Evolutionary conservation across 2,329 filamentous ascomycete genomes (phyloP).

Genomic region (Raffaelea arxii): DNA sequence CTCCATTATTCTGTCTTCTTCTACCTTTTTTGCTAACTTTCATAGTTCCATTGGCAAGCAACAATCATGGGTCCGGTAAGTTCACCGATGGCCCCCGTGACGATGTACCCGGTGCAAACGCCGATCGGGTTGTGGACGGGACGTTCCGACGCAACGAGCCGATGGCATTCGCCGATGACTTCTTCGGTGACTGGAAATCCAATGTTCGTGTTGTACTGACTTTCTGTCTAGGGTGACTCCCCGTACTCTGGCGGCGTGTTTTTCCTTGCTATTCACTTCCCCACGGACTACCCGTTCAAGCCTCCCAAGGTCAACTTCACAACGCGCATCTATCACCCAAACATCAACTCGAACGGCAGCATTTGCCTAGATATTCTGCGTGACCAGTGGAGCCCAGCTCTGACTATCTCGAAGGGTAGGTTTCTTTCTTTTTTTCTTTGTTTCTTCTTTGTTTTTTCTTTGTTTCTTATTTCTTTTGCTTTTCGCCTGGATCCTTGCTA

Average conservation of each 20-base stretch:
- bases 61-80: constrained; percentile 99
- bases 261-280: constrained; percentile 98
- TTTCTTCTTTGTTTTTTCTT: background rate
- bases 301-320: constrained; percentile 99
- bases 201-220: constrained; percentile 18
- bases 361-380: constrained; percentile 97
- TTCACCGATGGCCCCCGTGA: too few relatives aligned
- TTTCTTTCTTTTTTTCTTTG: background rate
- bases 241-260: constrained; percentile 98
- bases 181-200: background rate
- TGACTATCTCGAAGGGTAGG: constrained; percentile 97
- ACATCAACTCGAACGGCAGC: constrained; percentile 99
- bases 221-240: constrained; percentile 65
- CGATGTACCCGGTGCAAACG: too few relatives aligned
- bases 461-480: too few relatives aligned
- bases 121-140: too few relatives aligned
- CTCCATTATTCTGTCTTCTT: background rate
- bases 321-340: constrained; percentile 98
- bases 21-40: constrained; percentile 12
- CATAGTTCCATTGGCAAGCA: constrained; percentile 98
- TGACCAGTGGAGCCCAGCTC: constrained; percentile 97
- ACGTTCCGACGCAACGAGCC: too few relatives aligned
- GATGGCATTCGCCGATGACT: too few relatives aligned
- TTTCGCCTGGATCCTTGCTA: background rate
- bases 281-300: constrained; percentile 99